Evolutionary conservation across 78 protist genomes (phyloP), one percentile per base, ranked within the genome.

Genomic region (Planoprotostelium fungivorum): DNA sequence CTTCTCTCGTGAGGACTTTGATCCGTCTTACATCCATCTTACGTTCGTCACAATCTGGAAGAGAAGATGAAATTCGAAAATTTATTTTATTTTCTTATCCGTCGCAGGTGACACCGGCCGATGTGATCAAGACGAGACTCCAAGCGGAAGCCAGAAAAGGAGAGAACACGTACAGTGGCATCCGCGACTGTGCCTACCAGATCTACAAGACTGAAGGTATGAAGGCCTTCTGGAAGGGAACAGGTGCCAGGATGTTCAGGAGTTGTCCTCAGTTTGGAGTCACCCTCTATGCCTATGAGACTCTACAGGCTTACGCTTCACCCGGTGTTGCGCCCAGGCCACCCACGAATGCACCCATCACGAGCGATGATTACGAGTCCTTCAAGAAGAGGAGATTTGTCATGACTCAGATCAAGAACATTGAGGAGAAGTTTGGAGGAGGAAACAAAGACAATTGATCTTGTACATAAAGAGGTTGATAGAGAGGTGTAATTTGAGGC

Each of bases 181-280:
- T 96, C 37, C 73, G 89, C 35, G 97, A 96, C 84, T 94, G 96
- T 63, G 86, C 89, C 86, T 84, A 73, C 31, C 84, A 96, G 86
- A 89, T 96, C 36, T 34, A 88, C 37, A 38, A 31, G 35, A 91
- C 90, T 84, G 97, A 96, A 88, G 97, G 97, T 31, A 83, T 87
- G 36, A 86, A 85, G n/a, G 97, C 96, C 29, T 93, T 96, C 89
- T 94, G 84, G 83, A 96, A 96, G 84, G 97, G 97, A 35, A 73
- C 89, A n/a, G 91, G 87, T 10, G 95, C 93, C 73, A 91, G 93
- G 88, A 92, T 94, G 16, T 94, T 89, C 38, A 37, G 97, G 35
- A 88, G 93, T 0, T 88, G 94, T 0, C 97, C 97, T n/a, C 97
- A 96, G 88, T 96, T 96, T 90, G 97, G 97, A 88, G 95, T 94